Evolutionary conservation across 2,329 filamentous ascomycete genomes (phyloP), one percentile per base, ranked within the genome.

Genomic region (Coniosporium uncinatum): DNA sequence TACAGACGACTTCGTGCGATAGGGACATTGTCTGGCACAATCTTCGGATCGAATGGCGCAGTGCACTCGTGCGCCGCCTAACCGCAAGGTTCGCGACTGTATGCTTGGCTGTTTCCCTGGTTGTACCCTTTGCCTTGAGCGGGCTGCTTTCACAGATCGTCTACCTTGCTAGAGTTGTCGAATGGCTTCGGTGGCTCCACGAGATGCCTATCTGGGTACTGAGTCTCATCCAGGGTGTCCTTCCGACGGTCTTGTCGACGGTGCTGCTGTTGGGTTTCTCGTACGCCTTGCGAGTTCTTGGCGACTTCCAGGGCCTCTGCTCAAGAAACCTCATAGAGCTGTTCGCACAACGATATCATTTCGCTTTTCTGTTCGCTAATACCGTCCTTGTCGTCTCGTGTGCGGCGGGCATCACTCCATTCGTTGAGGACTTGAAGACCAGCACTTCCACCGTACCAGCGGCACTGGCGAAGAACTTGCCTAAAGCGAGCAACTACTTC

Each of bases 11-110:
- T 58, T 89, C 98, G 36, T 88, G 89, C 5, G 93, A 93, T 1
- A 83, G 83, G 34, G 90, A 97, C 57, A 88, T 98, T 6, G 76
- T 94, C 32, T 98, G 93, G 93, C 88, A 94, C 49, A 98, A 98
- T 57, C 91, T 98, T 83, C 90, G 88, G 1, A 85, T 96, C 52
- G 81, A 77, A 41, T 97, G 93, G 91, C 97, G 90, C 89, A 83
- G 91, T 47, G 78, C 83, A 42, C 95, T 91, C 73, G 55, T 88
- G 22, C 79, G 88, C 21, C 81, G 81, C 2, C 75, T 70, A 27
- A n/a, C n/a, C n/a, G n/a, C n/a, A n/a, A n/a, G n/a, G n/a, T n/a
- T n/a, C n/a, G n/a, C n/a, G n/a, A n/a, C n/a, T n/a, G n/a, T n/a
- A n/a, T n/a, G n/a, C n/a, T n/a, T n/a, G n/a, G 58, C 83, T 6